A percentile compares a stretch with the other conserved stretches of the same genome.
Evolutionary conservation across 768 basidiomycete genomes (phyloP).

Genomic region (Punctularia strigosozonata): DNA sequence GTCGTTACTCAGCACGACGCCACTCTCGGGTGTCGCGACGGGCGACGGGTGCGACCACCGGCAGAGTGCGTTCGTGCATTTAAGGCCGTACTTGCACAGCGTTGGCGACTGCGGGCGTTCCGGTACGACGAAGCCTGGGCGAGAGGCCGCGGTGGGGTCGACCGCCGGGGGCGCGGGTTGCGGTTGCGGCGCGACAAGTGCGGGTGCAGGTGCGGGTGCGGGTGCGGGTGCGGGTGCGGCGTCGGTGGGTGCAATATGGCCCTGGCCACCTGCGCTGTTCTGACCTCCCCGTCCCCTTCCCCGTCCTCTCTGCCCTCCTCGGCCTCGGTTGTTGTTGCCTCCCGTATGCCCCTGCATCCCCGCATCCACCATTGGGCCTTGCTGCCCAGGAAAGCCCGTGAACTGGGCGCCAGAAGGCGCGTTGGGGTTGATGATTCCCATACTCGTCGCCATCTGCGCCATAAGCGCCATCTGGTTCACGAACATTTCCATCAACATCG

Average conservation of each 20-base stretch:
- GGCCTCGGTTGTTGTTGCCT: slow-evolving; percentile 25
- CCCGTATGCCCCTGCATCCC: slow-evolving; percentile 40
- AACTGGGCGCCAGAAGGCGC: slow-evolving; percentile 51
- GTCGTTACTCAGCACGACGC: slow-evolving; percentile 89
- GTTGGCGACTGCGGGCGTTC: slow-evolving; percentile 79
- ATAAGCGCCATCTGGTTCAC: slow-evolving; percentile 88
- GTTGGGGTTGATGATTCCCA: slow-evolving; percentile 62
- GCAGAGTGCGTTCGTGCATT: slow-evolving; percentile 86
- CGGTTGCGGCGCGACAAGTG: slow-evolving; percentile 4
- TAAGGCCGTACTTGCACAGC: slow-evolving; percentile 86
- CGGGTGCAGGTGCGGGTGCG: slow-evolving; percentile 4
- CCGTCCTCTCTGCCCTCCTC: slow-evolving; percentile 28
- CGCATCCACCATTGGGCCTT: slow-evolving; percentile 34
- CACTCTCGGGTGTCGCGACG: slow-evolving; percentile 91
- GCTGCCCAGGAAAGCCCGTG: slow-evolving; percentile 51
- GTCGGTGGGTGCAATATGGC: background rate
- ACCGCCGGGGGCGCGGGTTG: slow-evolving; percentile 2
- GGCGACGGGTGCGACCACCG: slow-evolving; percentile 92
- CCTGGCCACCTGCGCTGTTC: too few relatives aligned
- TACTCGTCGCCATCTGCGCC: slow-evolving; percentile 81
- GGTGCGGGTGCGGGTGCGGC: slow-evolving; percentile 13
- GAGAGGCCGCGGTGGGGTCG: slow-evolving; percentile 15
- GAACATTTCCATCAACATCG: slow-evolving; percentile 76
- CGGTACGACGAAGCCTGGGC: slow-evolving; percentile 45
- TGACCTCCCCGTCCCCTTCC: slow-evolving; percentile 18